These are phyloP conservation scores for Aspergillus saccharolyticus DNA, from an alignment of 495 filamentous ascomycete species.

Conservation along the genomic window DNA sequence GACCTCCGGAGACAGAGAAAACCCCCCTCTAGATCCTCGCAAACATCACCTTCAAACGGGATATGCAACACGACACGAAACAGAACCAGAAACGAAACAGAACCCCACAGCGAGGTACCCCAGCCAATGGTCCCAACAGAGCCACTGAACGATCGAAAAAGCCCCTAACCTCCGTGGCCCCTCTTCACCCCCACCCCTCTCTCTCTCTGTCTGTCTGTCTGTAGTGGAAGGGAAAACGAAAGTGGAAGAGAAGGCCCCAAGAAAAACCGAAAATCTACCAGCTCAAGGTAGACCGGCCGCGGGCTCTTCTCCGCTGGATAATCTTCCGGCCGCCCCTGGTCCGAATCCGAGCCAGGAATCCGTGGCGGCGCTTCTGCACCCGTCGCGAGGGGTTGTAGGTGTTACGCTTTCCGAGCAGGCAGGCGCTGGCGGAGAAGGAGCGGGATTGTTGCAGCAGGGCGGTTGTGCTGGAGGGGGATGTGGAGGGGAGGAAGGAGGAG, in stretches of 20 bases:
- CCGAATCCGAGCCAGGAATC: slow-evolving; percentile 57
- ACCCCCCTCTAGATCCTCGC: no score
- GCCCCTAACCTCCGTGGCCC: no score
- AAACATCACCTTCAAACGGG: no score
- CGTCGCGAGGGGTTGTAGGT: slow-evolving; percentile 64
- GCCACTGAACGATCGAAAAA: no score
- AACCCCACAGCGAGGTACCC: no score
- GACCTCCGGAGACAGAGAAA: no score
- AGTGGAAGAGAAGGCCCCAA: no score
- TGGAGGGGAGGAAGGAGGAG: slow-evolving; percentile 24
- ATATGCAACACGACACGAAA: no score
- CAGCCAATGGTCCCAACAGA: no score
- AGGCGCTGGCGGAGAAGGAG: slow-evolving; percentile 38
- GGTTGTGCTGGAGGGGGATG: slow-evolving; percentile 18
- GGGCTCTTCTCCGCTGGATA: slow-evolving; percentile 52
- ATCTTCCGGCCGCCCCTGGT: slow-evolving; percentile 53
- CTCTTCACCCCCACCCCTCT: background rate
- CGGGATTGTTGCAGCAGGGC: slow-evolving; percentile 28
- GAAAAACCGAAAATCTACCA: slow-evolving; percentile 27
- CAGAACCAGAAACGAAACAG: no score
- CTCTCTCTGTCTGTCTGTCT: no score
- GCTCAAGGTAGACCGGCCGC: slow-evolving; percentile 59
- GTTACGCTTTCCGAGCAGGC: slow-evolving; percentile 49
- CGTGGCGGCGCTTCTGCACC: slow-evolving; percentile 67
- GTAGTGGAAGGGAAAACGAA: no score